Evolutionary conservation across 2,329 filamentous ascomycete species (phyloP), one percentile per base, ranked within the genome.

Genomic region (Daldinia eschscholtzii): DNA sequence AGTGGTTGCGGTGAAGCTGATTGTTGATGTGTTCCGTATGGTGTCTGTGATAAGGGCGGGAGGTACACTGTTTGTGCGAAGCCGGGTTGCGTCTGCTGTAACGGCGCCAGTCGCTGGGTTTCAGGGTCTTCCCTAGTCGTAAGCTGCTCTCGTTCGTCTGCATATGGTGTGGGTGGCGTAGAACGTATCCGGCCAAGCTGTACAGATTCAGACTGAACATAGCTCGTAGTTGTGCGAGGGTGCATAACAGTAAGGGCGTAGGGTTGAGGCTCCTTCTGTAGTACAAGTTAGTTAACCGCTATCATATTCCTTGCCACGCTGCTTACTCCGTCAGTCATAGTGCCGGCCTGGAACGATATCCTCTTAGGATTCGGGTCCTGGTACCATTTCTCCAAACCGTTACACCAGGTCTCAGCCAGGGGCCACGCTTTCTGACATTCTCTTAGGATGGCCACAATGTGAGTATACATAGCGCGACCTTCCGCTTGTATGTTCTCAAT

Each of bases 401-500:
- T 83, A n/a, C 84, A 80, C 85, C 85, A 87, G 6, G 84, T 81
- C n/a, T 79, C 79, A 1, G 86, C 84, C 6, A 87, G 77, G 0
- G 86, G 85, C 85, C 86, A 87, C 13, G 85, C 82, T 42, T 83
- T 79, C 63, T 82, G 82, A 73, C 83, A 84, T 59, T 85, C 83
- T 39, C 80, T 78, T 3, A 87, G 76, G 7, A 87, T 85, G 2
- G 68, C 72, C 23, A 84, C 80, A 35, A 81, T 83, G 7, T 82
- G 79, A 20, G 81, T 78, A 6, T 86, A 83, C 79, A 87, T 87
- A 42, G 74, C 74, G 1, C 81, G 81, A 2, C 83, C 84, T 42
- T 82, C 79, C 15, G 77, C 76, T 39, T 79, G 76, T 35, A 85
- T 80, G 3, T 74, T 74, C 46, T 85, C 83, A 6, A 81, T 80